Evolutionary conservation across 768 basidiomycete genomes (phyloP).

Genomic region (Lyophyllum shimeji): DNA sequence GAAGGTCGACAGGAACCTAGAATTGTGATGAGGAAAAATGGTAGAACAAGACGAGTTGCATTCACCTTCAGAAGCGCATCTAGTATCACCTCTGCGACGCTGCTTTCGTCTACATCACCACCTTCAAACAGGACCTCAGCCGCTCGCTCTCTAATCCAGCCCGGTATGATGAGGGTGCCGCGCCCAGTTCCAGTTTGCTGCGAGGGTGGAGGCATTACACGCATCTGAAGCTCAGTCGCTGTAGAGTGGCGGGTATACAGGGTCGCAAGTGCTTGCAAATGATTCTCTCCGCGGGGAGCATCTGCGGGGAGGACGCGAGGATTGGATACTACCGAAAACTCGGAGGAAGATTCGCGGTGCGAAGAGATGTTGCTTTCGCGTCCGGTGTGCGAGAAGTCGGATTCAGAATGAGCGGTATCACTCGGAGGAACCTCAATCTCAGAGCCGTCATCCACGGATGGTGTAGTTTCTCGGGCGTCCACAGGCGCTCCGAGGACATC

Average conservation of each 20-base stretch:
- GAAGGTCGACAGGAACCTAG: slow-evolving; percentile 88
- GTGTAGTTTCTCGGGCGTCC: slow-evolving; percentile 31
- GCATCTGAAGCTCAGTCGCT: slow-evolving; percentile 71
- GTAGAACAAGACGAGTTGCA: background rate
- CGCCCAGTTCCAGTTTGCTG: slow-evolving; percentile 72
- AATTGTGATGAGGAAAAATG: background rate
- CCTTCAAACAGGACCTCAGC: slow-evolving; percentile 90
- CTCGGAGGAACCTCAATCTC: slow-evolving; percentile 44
- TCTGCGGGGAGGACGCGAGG: slow-evolving; percentile 33
- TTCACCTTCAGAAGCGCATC: slow-evolving; percentile 76
- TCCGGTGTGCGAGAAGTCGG: slow-evolving; percentile 58
- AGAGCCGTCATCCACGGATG: slow-evolving; percentile 32
- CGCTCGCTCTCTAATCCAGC: slow-evolving; percentile 92
- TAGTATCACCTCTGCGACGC: slow-evolving; percentile 79
- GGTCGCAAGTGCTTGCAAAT: slow-evolving; percentile 63
- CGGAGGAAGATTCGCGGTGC: slow-evolving; percentile 49
- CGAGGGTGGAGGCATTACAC: slow-evolving; percentile 62
- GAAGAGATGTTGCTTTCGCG: slow-evolving; percentile 49
- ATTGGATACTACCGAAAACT: slow-evolving; percentile 56
- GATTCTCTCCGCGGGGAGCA: slow-evolving; percentile 41
- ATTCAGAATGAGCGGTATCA: slow-evolving; percentile 65
- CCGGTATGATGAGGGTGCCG: slow-evolving; percentile 83
- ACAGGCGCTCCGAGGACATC: slow-evolving; percentile 44
- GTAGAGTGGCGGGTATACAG: slow-evolving; percentile 78
- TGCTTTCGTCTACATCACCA: slow-evolving; percentile 85